Evolutionary conservation across 1,284 basidiomycete genomes (phyloP), one percentile per base, ranked within the genome.

Genomic region (Tilletiaria anomala): DNA sequence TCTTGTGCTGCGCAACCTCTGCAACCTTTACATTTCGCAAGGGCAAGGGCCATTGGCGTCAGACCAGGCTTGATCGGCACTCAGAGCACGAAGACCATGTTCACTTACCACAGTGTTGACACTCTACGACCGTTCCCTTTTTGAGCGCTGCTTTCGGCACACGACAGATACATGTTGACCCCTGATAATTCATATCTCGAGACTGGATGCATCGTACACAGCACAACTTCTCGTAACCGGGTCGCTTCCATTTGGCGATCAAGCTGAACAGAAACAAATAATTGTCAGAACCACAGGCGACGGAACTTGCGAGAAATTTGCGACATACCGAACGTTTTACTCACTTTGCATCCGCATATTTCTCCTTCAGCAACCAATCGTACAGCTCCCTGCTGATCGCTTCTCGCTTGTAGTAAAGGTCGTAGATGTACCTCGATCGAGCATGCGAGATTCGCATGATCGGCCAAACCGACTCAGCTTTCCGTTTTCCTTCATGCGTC

Each of bases 171-270:
- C 93, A 99, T 21, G 93, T 93, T n/a, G 88, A 93, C 5, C 93
- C 93, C 72, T 91, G 82, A 65, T 96, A 94, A 72, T 96, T 97
- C 88, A 94, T 96, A 67, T 96, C 93, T 83, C 26, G 45, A 12
- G 87, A 87, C 70, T 96, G 91, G 44, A 99, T 94, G 70, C 93
- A 99, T 37, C 93, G 75, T 37, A 96, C 73, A 65, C 93, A 99
- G 68, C 93, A 99, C 24, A 97, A 73, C 66, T 96, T 96, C 71
- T 99, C 93, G 68, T 97, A 99, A 3, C 93, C 93, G 8, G 83
- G 73, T 70, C 94, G 93, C 74, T 97, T 97, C 93, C 93, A 97
- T 69, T 97, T 97, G 22, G 93, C 93, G 68, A 97, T 86, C 67
- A 97, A 72, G 61, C 91, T 96, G 57, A 29, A 22, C 12, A 21